phyloP scores from a whole-genome alignment of 306 rosid genomes.

The Mucuna pruriens region DNA sequence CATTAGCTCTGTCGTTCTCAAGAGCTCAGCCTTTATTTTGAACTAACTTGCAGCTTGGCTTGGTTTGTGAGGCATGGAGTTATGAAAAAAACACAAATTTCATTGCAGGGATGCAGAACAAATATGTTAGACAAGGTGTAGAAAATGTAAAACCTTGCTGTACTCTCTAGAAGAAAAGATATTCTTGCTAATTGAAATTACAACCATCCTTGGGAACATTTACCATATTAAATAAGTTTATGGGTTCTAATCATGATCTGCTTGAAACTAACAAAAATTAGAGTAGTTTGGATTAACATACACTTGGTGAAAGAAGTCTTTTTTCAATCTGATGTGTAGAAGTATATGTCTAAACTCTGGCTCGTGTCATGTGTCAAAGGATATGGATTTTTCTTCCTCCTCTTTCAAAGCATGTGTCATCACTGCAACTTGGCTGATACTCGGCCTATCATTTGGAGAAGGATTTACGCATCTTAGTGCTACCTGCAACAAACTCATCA shows the following conservation, averaged over 20 bases:
- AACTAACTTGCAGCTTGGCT: too few species aligned
- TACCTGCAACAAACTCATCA: constrained; percentile 68
- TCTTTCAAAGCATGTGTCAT: constrained; percentile 55
- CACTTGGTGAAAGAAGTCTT: not conserved
- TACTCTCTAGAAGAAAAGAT: not conserved
- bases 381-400: constrained; percentile 62
- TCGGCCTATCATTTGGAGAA: constrained; percentile 57
- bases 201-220: not conserved
- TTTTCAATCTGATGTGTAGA: not conserved
- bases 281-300: not conserved
- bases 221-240: not conserved
- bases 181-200: not conserved
- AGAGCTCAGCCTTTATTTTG: too few species aligned
- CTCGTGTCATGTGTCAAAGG: constrained; percentile 49
- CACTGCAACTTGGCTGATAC: constrained; percentile 55
- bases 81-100: not conserved
- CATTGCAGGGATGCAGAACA: not conserved
- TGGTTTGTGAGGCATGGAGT: too few species aligned
- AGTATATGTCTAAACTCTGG: not conserved
- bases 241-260: not conserved
- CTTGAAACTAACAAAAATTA: not conserved
- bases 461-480: constrained; percentile 61
- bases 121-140: not conserved
- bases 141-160: not conserved
- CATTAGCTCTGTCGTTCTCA: too few species aligned